Evolutionary conservation across 1,284 basidiomycete genomes (phyloP).

Genomic region (Pseudozyma tsukubaensis): DNA sequence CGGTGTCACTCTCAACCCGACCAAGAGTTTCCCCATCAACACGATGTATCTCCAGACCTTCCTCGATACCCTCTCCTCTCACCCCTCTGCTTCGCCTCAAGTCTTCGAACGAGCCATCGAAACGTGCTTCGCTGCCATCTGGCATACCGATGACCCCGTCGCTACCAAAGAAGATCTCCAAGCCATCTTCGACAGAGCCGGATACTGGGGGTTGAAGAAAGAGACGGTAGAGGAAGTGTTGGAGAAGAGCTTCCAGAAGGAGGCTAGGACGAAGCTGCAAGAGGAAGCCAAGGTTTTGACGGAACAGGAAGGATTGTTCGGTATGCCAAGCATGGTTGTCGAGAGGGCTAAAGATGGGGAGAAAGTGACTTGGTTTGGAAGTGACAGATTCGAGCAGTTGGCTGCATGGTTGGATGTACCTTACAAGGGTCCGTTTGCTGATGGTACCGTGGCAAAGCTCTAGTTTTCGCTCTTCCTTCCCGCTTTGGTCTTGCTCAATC

Average conservation of each 20-base stretch:
- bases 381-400: slow-evolving; percentile 57
- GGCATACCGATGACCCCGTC: slow-evolving; percentile 45
- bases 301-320: slow-evolving; percentile 48
- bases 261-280: slow-evolving; percentile 19
- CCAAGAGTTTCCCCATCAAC: slow-evolving; percentile 60
- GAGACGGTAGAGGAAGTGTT: slow-evolving; percentile 17
- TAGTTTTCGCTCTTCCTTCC: slow-evolving; percentile 5
- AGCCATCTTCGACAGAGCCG: slow-evolving; percentile 21
- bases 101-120: slow-evolving; percentile 35
- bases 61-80: slow-evolving; percentile 30
- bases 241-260: slow-evolving; percentile 24
- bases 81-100: slow-evolving; percentile 3
- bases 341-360: slow-evolving; percentile 32
- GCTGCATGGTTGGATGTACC: slow-evolving; percentile 47
- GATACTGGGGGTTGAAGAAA: slow-evolving; percentile 18
- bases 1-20: slow-evolving; percentile 53
- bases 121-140: slow-evolving; percentile 51
- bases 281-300: slow-evolving; percentile 41
- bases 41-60: slow-evolving; percentile 54
- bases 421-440: slow-evolving; percentile 56
- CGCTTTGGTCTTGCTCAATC: background rate
- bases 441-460: slow-evolving; percentile 42
- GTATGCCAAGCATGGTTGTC: slow-evolving; percentile 53
- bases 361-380: slow-evolving; percentile 45
- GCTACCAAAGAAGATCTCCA: slow-evolving; percentile 42